A percentile compares a stretch with the other conserved stretches of the same genome.
Evolutionary conservation across 768 basidiomycete genomes (phyloP).

Genomic region (Lactarius psammicola): DNA sequence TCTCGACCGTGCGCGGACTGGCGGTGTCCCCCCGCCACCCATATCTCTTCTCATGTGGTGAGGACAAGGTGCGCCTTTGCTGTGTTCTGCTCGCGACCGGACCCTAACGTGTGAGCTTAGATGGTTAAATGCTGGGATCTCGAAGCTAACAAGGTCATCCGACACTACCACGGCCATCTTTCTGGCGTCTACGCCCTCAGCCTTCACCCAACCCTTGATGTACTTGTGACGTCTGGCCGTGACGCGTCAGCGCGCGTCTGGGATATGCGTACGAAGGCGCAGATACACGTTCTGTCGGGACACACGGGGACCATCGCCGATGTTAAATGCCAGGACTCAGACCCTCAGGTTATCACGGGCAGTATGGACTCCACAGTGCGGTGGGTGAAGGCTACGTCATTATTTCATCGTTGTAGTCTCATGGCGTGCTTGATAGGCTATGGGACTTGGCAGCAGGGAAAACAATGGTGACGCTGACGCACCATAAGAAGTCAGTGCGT

Average conservation of each 20-base stretch:
- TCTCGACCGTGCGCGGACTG: conserved; percentile 91
- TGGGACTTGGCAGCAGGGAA: conserved; percentile 99
- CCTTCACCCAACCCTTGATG: conserved; percentile 92
- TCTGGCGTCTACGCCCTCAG: conserved; percentile 95
- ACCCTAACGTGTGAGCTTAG: conserved; percentile 41
- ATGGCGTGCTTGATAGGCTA: conserved; percentile 46
- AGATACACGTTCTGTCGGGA: conserved; percentile 89
- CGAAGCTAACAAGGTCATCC: conserved; percentile 97
- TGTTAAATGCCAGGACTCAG: conserved; percentile 94
- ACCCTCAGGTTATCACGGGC: conserved; percentile 97
- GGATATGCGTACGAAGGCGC: conserved; percentile 99
- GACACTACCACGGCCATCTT: conserved; percentile 97
- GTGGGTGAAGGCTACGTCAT: conserved; percentile 42
- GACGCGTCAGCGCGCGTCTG: conserved; percentile 97
- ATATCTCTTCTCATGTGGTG: conserved; percentile 95
- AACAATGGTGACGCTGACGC: conserved; percentile 94
- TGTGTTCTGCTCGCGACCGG: not conserved
- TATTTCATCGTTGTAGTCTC: conserved; percentile 7
- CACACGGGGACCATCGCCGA: conserved; percentile 95
- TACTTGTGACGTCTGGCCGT: conserved; percentile 92
- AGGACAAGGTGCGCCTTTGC: conserved; percentile 77
- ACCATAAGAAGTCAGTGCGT: conserved; percentile 98
- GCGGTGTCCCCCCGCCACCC: conserved; percentile 93
- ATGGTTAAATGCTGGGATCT: conserved; percentile 99
- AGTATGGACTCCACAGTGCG: conserved; percentile 97